Evolutionary conservation across 2,329 filamentous ascomycete genomes (phyloP), one percentile per base, ranked within the genome.

Genomic region (Geoglossum cookeanum): DNA sequence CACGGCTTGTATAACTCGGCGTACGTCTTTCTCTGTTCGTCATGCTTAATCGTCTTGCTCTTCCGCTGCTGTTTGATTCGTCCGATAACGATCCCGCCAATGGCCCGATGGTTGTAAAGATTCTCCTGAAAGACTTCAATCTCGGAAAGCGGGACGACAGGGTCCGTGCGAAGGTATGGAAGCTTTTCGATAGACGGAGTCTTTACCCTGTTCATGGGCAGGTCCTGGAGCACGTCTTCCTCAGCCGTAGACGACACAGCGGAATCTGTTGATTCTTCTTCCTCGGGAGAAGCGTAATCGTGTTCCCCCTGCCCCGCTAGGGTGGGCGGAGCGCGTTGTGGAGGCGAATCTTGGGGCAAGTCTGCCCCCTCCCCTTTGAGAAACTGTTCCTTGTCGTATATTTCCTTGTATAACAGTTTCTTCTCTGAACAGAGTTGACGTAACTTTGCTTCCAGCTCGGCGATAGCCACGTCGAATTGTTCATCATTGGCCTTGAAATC

Each of bases 61-160:
- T 69, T 69, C n/a, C 68, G 66, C 55, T 67, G 66, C 55, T 69
- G 68, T 17, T 66, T 66, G 51, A 75, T 62, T 48, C 71, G 67
- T 17, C 64, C 62, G 15, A 65, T 65, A 29, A 75, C 65, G 2
- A 65, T 61, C 11, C 15, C 9, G 33, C 49, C 68, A 53, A 68
- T 69, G 11, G 62, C 63, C 44, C 71, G 66, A 57, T 73, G 67
- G 7, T 64, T 65, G 15, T 65, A 59, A 7, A 61, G 60, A 55
- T 72, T 72, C 37, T 74, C 71, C 55, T 73, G 70, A 27, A 68
- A 70, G 3, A 70, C 64, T 17, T 74, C 71, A 54, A 75, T 64
- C 30, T 75, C 70, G 4, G 71, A 71, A 22, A 73, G 63, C 1
- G 72, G 70, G 4, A 70, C 72, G 4, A 67, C 71, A 33, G 71